A percentile compares a stretch with the other conserved stretches of the same genome.
These are phyloP conservation scores for Ceratorhiza oryzae-sativae DNA, from an alignment of 1,284 basidiomycete species.

Conservation along the genomic window DNA sequence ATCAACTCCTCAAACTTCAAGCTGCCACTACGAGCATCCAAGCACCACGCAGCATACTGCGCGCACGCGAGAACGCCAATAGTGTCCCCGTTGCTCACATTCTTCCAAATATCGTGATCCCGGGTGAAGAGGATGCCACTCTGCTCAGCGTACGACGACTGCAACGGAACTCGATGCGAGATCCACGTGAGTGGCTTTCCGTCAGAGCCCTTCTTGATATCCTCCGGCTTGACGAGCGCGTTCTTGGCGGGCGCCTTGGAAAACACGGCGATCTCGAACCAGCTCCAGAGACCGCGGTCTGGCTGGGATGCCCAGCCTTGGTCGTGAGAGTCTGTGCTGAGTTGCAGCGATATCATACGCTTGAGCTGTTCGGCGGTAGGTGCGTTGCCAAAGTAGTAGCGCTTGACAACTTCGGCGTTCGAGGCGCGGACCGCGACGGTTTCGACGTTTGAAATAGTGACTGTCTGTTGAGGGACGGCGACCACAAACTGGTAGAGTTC, in stretches of 20 bases:
- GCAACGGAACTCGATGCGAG: neutral
- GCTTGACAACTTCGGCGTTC: neutral
- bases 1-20: neutral
- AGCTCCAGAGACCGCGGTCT: conserved; percentile 30
- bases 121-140: neutral
- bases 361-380: neutral
- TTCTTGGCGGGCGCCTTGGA: neutral
- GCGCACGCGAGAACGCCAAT: conserved; percentile 18
- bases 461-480: neutral
- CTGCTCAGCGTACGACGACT: neutral
- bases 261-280: conserved; percentile 15
- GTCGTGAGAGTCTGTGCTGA: conserved; percentile 33
- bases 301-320: conserved; percentile 33
- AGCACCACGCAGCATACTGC: neutral
- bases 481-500: neutral
- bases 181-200: neutral
- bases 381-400: neutral
- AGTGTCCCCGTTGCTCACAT: neutral
- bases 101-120: neutral
- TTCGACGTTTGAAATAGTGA: neutral
- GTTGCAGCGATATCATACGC: neutral
- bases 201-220: neutral
- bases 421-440: neutral
- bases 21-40: neutral
- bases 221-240: neutral